A percentile compares a stretch with the other conserved stretches of the same genome.
phyloP scores from a whole-genome alignment of 345 rosid species.

The Lumnitzera littorea region DNA sequence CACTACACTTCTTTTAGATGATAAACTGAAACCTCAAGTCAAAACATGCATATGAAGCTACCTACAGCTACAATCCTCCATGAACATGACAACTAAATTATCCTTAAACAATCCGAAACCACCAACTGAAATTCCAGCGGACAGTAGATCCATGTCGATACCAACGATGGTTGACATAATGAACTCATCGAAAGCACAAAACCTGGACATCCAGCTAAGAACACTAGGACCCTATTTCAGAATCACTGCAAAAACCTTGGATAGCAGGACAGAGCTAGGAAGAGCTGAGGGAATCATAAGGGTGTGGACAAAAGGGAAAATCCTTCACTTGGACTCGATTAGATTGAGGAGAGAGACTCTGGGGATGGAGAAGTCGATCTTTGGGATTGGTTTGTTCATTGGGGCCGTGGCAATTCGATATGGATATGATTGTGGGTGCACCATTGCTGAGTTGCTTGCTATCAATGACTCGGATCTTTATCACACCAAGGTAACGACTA shows the following conservation, averaged over 20 bases:
- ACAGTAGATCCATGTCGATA: neutral
- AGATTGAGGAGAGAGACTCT: slow-evolving; percentile 60
- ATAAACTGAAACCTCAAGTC: too few species aligned
- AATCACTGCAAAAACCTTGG: slow-evolving; percentile 60
- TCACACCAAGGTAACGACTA: slow-evolving; percentile 58
- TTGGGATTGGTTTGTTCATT: slow-evolving; percentile 79
- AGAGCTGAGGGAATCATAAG: slow-evolving; percentile 47
- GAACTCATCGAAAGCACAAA: slow-evolving; percentile 59
- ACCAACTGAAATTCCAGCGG: neutral
- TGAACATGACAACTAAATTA: too few species aligned
- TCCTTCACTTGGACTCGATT: slow-evolving; percentile 81
- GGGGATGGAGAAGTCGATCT: slow-evolving; percentile 67
- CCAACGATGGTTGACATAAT: slow-evolving; percentile 76
- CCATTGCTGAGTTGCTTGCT: slow-evolving; percentile 77
- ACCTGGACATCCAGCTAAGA: slow-evolving; percentile 62
- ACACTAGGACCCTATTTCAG: slow-evolving; percentile 77
- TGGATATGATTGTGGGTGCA: slow-evolving; percentile 73
- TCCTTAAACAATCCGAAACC: neutral
- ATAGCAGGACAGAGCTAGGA: slow-evolving; percentile 53
- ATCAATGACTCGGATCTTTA: slow-evolving; percentile 84
- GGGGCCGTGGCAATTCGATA: slow-evolving; percentile 88
- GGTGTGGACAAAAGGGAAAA: slow-evolving; percentile 67
- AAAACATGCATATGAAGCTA: too few species aligned
- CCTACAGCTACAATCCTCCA: too few species aligned
- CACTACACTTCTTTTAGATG: too few species aligned